These are phyloP conservation scores for Amaranthus hypochondriacus DNA, from an alignment of 148 eudicot species.

Conservation along the genomic window DNA sequence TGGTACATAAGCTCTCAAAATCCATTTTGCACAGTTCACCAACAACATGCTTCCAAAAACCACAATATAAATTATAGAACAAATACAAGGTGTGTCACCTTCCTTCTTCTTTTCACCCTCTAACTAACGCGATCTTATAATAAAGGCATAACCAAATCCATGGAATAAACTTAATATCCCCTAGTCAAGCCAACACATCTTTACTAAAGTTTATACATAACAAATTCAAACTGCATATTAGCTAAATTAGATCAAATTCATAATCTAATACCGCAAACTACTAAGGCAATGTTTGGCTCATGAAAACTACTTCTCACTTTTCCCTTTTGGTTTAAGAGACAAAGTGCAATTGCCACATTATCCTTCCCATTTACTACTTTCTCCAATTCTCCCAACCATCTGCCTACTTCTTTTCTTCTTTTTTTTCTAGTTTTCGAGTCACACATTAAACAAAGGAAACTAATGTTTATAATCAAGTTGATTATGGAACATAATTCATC, in stretches of 20 bases:
- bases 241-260: not conserved
- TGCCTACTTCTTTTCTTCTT: too few species aligned
- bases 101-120: slow-evolving; percentile 4
- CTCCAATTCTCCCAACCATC: too few species aligned
- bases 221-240: not conserved
- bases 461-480: too few species aligned
- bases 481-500: too few species aligned
- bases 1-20: not conserved
- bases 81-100: not conserved
- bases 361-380: too few species aligned
- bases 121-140: not conserved
- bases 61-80: not conserved
- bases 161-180: not conserved
- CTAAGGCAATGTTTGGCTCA: not conserved
- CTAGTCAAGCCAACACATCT: not conserved
- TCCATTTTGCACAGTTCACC: not conserved
- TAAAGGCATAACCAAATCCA: slow-evolving; percentile 6
- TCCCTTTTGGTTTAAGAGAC: too few species aligned
- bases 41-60: not conserved
- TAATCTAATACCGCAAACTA: not conserved
- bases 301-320: too few species aligned
- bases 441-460: too few species aligned
- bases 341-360: too few species aligned
- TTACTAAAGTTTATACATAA: not conserved
- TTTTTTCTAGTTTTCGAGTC: too few species aligned